Evolutionary conservation across 805 yeast species (phyloP), one percentile per base, ranked within the genome.

Genomic region (Dipodascus albidus): DNA sequence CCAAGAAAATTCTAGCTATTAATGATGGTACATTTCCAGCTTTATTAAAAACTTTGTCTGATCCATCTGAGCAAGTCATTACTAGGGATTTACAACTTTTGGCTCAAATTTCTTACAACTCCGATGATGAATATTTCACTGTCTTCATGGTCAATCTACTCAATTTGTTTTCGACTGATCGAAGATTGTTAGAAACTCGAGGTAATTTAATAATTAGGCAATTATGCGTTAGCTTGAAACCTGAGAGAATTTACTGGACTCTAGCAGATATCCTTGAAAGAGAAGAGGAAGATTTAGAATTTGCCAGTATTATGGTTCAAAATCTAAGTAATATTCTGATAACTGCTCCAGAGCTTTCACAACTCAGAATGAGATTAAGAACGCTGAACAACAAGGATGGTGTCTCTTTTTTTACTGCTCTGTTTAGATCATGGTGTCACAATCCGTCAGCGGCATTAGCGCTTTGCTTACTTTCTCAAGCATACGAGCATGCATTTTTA

Each of bases 351-450:
- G 98, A 93, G 62, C 74, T 93, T 50, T 68, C 79, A 0, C 73
- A 74, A 1, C 74, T 93, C 57, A 77, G 99, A 52, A 80, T 78
- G 54, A 79, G 85, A 60, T 70, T 91, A 51, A 75, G 82, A 66
- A 76, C 68, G 64, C 67, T 82, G n/a, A 87, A 83, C 52, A 75
- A 77, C 38, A 58, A 72, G 22, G 81, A 79, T 38, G 93, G 87
- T 54, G 80, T 83, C 73, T 67, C 74, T 21, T 73, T 90, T 44
- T 93, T 93, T 65, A 76, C 85, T 23, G 72, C 83, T 0, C 71
- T 93, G 53, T 93, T 91, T 69, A 82, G 80, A 62, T 82, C 95
- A 54, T 93, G 99, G 99, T 82, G 95, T 59, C 83, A 84, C 56
- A 91, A 88, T 64, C 82, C 96, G 0, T 89, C 95, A 1, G 90